Conservation (phyloP, 805 yeast genomes). For the Barnettozyma botsteinii region DNA sequence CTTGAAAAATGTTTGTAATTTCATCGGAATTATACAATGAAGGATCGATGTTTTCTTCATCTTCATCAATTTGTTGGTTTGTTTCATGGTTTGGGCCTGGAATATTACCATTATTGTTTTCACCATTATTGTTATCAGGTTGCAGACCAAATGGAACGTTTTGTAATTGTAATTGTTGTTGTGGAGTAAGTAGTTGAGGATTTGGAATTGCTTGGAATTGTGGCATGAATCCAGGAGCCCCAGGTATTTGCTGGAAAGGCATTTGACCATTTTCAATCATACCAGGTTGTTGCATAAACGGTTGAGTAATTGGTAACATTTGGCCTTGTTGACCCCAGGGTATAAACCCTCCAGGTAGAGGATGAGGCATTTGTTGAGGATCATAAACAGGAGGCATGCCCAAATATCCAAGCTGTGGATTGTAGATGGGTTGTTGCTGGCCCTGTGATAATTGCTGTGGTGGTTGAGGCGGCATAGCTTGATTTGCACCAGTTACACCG, state of each 20-base stretch:
- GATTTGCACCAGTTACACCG: slow-evolving; percentile 17
- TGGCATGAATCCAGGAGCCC: neutral
- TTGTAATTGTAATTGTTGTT: slow-evolving; percentile 2
- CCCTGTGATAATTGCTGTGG: slow-evolving; percentile 1
- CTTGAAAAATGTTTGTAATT: slow-evolving; percentile 12
- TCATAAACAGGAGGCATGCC: slow-evolving; percentile 10
- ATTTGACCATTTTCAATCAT: neutral
- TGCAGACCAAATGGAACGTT: neutral
- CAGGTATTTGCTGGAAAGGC: neutral
- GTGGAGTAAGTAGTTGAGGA: neutral
- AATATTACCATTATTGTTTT: neutral
- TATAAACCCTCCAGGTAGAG: neutral
- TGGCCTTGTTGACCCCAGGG: slow-evolving; percentile 1
- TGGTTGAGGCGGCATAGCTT: neutral
- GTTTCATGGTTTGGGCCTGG: too few relatives aligned
- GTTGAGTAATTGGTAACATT: neutral
- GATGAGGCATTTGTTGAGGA: slow-evolving; percentile 5
- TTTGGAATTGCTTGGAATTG: neutral
- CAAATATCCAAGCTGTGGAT: neutral
- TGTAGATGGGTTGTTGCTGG: neutral
- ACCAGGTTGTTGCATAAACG: neutral
- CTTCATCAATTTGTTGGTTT: neutral
- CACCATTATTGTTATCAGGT: neutral
- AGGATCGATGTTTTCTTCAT: slow-evolving; percentile 15
- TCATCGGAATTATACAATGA: slow-evolving; percentile 13